These are phyloP conservation scores for Puccinia horiana DNA, from an alignment of 1,284 basidiomycete genomes.

Conservation along the genomic window DNA sequence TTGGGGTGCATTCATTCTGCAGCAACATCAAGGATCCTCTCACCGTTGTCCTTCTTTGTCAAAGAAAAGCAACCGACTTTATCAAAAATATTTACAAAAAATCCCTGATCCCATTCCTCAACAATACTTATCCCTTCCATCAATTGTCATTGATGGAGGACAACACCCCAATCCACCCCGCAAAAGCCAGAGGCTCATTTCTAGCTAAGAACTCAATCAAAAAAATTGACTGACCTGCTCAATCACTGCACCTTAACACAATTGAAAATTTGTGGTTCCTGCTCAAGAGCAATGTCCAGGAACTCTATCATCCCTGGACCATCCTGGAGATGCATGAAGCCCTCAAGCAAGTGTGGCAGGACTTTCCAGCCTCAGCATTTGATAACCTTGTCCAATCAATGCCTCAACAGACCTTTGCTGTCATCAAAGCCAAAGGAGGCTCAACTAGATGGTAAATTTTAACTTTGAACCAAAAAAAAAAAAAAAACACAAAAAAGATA, in stretches of 20 bases:
- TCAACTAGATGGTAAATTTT: conserved; percentile 2
- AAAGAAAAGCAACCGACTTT: not conserved
- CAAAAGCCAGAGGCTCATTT: too few relatives aligned
- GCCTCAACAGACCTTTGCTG: not conserved
- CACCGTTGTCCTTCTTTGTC: not conserved
- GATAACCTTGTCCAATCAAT: conserved; percentile 13
- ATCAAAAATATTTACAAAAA: conserved; percentile 7
- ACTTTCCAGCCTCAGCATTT: not conserved
- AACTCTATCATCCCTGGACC: too few relatives aligned
- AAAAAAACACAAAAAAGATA: too few relatives aligned
- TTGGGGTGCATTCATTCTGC: conserved; percentile 20
- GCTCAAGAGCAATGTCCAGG: not conserved
- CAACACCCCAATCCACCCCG: not conserved
- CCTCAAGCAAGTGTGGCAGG: not conserved
- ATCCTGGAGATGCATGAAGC: not conserved
- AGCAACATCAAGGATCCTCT: not conserved
- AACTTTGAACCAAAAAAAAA: conserved; percentile 51
- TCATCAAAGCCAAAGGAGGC: conserved; percentile 12
- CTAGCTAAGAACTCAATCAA: not conserved
- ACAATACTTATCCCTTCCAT: not conserved
- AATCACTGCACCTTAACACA: conserved; percentile 59
- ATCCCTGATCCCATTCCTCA: not conserved
- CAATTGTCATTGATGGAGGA: conserved; percentile 17
- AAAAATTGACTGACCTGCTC: conserved; percentile 55
- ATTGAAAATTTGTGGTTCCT: conserved; percentile 60